Conservation (phyloP, 169 alveolate species). For the Plasmodium chabaudi region DNA sequence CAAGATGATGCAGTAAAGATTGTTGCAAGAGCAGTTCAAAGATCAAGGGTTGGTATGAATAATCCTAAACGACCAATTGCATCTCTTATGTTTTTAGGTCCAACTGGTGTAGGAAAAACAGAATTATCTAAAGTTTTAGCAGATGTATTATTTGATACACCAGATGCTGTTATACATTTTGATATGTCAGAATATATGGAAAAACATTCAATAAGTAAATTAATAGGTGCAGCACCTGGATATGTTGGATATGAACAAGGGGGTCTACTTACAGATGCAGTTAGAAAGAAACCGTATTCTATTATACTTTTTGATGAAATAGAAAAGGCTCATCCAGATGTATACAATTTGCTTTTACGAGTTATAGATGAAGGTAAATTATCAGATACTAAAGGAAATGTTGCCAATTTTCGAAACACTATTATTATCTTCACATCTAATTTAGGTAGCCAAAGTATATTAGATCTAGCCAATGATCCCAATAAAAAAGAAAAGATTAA, state of each 20-base stretch:
- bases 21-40: conserved; percentile 88
- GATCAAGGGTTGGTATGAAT: conserved; percentile 92
- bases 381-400: conserved; percentile 91
- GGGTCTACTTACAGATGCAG: conserved; percentile 93
- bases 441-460: conserved; percentile 88
- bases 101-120: conserved; percentile 94
- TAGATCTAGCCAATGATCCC: conserved; percentile 88
- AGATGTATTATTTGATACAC: conserved; percentile 90
- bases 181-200: conserved; percentile 95
- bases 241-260: conserved; percentile 94
- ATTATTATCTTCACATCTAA: conserved; percentile 90
- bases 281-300: conserved; percentile 91
- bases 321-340: conserved; percentile 95
- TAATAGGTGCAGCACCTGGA: conserved; percentile 95
- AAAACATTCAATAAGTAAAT: conserved; percentile 90
- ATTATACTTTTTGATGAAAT: conserved; percentile 92
- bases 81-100: conserved; percentile 92
- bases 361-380: conserved; percentile 92
- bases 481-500: conserved; percentile 84
- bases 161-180: conserved; percentile 87
- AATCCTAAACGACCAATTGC: conserved; percentile 93
- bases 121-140: conserved; percentile 93
- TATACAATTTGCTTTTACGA: conserved; percentile 89
- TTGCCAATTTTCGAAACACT: conserved; percentile 91
- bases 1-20: conserved; percentile 88